These are phyloP conservation scores for Cyberlindnera veronae DNA, from an alignment of 805 yeast species.

Conservation along the genomic window DNA sequence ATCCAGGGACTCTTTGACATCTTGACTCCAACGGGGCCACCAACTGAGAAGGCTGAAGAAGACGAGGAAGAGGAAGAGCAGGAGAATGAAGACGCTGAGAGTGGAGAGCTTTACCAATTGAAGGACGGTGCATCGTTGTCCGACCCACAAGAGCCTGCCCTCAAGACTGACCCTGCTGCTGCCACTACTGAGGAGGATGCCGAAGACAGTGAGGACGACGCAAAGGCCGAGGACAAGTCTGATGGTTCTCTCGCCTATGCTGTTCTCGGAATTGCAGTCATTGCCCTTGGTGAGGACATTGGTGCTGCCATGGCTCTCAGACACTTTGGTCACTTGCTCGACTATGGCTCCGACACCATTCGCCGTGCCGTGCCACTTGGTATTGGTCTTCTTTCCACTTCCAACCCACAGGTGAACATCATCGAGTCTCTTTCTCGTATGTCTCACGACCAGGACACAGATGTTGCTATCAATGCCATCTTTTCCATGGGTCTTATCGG, in stretches of 20 bases:
- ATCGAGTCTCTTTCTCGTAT: constrained; percentile 94
- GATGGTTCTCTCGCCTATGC: constrained; percentile 65
- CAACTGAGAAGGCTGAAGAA: constrained; percentile 51
- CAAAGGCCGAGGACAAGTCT: constrained; percentile 31
- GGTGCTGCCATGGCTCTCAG: constrained; percentile 97
- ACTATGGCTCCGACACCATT: constrained; percentile 88
- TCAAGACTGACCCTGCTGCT: no score
- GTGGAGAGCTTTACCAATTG: no score
- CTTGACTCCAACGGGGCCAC: constrained; percentile 67
- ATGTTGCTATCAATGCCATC: constrained; percentile 91
- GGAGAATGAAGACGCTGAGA: constrained; percentile 41
- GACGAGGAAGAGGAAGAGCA: constrained; percentile 63
- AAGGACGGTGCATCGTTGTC: no score
- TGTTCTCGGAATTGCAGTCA: constrained; percentile 62
- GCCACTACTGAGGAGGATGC: constrained; percentile 19
- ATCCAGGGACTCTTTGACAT: constrained; percentile 88
- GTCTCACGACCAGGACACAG: constrained; percentile 92
- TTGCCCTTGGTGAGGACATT: constrained; percentile 94
- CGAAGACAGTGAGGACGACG: constrained; percentile 31
- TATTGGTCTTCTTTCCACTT: constrained; percentile 91
- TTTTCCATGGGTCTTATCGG: constrained; percentile 98
- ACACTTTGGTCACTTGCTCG: constrained; percentile 97
- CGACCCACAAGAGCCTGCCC: no score
- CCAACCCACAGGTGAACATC: constrained; percentile 95
- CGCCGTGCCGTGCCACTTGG: constrained; percentile 96